Conservation (phyloP, 1,284 basidiomycete species). For the Moniliella sp. region DNA sequence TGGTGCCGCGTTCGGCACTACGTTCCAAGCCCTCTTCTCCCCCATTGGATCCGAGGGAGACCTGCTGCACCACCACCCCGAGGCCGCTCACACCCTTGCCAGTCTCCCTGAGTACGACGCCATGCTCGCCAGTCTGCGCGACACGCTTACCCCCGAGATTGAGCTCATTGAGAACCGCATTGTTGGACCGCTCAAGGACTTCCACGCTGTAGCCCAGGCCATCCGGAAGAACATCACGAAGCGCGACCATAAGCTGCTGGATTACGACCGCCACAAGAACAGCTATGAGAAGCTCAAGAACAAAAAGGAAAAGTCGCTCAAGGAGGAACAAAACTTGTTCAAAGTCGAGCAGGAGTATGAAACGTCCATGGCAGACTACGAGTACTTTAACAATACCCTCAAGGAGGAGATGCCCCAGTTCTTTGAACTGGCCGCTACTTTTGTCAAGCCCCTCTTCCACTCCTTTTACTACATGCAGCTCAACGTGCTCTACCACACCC, state of each 20-base stretch:
- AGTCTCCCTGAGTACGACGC: conserved; percentile 52
- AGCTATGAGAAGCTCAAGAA: conserved; percentile 78
- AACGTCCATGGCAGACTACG: conserved; percentile 77
- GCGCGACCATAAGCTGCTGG: conserved; percentile 82
- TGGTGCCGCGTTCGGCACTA: conserved; percentile 53
- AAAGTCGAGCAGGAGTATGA: conserved; percentile 97
- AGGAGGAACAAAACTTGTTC: conserved; percentile 33
- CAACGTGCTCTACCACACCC: conserved; percentile 81
- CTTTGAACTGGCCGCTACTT: conserved; percentile 61
- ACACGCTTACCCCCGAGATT: conserved; percentile 63
- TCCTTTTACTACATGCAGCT: conserved; percentile 98
- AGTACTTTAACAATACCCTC: conserved; percentile 73
- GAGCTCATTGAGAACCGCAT: conserved; percentile 81
- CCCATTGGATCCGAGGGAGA: conserved; percentile 48
- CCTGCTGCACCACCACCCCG: conserved; percentile 54
- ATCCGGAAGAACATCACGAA: conserved; percentile 86
- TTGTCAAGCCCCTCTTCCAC: conserved; percentile 87
- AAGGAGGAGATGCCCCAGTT: conserved; percentile 83
- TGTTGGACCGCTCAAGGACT: conserved; percentile 64
- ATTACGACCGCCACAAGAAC: conserved; percentile 91
- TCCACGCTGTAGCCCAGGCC: conserved; percentile 61
- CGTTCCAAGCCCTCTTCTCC: conserved; percentile 46
- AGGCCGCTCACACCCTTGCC: conserved; percentile 54
- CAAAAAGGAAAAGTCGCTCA: conserved; percentile 48
- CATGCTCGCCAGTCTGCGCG: conserved; percentile 60